Base-by-base conservation (phyloP, 2,329 filamentous ascomycete genomes). In the Dactylella cylindrospora region DNA sequence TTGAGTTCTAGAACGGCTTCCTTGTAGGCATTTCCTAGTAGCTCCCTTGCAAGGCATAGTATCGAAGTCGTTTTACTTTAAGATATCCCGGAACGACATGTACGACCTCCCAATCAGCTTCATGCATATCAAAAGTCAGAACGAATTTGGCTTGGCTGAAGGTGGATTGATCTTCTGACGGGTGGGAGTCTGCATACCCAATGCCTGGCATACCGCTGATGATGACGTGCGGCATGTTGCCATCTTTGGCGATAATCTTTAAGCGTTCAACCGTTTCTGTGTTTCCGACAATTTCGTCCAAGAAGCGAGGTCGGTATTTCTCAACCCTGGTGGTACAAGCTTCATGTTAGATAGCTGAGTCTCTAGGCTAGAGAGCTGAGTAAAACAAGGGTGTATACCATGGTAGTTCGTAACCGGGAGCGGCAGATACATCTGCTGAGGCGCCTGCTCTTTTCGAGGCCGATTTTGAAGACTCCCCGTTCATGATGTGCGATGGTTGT, bases 191-290 rank as follows among this genome's bases (percentile, higher is more conserved):
- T 43, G 44, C 66, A 32, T 64, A 68, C 67, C 93, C 93, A 70
- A 97, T 98, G 71, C 93, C 93, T 15, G 93, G 93, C 90, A 95
- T 97, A 61, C 93, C 93, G n/a, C 89, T 95, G 70, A 98, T 97
- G 74, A 98, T 97, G 70, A 98, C 83, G 75, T 98, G 93, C 2
- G 93, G 93, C 90, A 98, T 96, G 75, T 98, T 98, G 69, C 93
- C 93, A 76, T 97, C 93, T 74, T 90, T 93, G 39, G 93, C 90
- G 69, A 98, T 97, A 70, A 98, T 97, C 73, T 97, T 97, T 69
- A 98, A 78, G 51, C 93, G 86, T 74, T 97, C 91, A 69, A 98
- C 90, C 0, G 93, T 98, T 73, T 98, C 93, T 15, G 88, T 95
- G 74, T 98, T 98, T 71, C 93, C 93, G 50, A 98, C 93, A 47